Evolutionary conservation across 495 filamentous ascomycete species (phyloP), one percentile per base, ranked within the genome.

Genomic region (Penicillium paxilli): DNA sequence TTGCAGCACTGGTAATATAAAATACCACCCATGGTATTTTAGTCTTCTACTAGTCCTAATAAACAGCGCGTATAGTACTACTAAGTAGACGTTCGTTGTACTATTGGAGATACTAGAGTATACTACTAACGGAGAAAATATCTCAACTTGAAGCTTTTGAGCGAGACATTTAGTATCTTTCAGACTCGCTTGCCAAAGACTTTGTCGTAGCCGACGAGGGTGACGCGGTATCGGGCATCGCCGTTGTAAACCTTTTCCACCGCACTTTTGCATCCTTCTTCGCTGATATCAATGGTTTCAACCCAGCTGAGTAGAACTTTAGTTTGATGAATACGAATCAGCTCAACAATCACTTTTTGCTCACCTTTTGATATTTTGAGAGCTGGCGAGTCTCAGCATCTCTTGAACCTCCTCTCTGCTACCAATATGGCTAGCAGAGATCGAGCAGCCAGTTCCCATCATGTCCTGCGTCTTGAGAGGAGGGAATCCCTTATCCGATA

Each of bases 351-450:
- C n/a, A n/a, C n/a, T n/a, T n/a, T n/a, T n/a, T n/a, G n/a, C 35
- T 38, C 9, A 38, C 35, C 35, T 38, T n/a, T 38, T 38, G 14
- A 38, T 38, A 5, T 38, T 38, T 38, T 38, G 8, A 14, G 9
- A 38, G 35, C 35, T 38, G 16, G 85, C 88, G 49, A 92, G 75
- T 38, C 84, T 58, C 55, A 92, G 59, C 89, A 94, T 91, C 61
- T 88, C 84, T 48, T 78, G 67, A 59, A 92, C 88, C 63, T 91
- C 84, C 17, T 52, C 35, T 19, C 35, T 5, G 12, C 35, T 38
- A 6, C 35, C 35, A 38, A 38, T 38, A 17, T 38, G 35, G 14
- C 35, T 38, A 17, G 35, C 35, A 38, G 35, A 5, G 7, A 38
- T 38, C 6, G 35, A 38, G 7, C 35, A 38, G 4, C 35, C 35